These are phyloP conservation scores for Pleurotus eryngii DNA, from an alignment of 768 basidiomycete genomes.

Conservation along the genomic window DNA sequence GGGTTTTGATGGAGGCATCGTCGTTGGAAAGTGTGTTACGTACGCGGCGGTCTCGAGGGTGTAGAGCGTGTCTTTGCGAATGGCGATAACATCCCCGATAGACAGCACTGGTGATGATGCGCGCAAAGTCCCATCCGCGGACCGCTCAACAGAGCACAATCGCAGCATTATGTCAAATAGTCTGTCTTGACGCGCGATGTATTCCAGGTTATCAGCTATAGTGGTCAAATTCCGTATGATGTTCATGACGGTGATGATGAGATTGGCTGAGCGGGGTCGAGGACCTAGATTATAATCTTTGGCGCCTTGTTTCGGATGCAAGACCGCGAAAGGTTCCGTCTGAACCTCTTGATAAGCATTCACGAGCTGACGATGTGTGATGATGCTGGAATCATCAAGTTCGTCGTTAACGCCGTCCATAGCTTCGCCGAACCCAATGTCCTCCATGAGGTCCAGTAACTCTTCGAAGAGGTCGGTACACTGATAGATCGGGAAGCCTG, in stretches of 20 bases:
- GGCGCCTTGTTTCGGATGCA: constrained; percentile 45
- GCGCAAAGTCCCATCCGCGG: constrained; percentile 27
- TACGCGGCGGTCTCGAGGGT: constrained; percentile 62
- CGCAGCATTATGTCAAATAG: constrained; percentile 67
- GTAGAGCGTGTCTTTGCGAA: constrained; percentile 76
- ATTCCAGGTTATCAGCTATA: constrained; percentile 64
- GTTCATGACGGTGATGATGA: constrained; percentile 68
- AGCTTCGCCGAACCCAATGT: constrained; percentile 63
- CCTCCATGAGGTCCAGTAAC: constrained; percentile 81
- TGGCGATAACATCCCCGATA: constrained; percentile 62
- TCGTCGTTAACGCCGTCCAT: constrained; percentile 24
- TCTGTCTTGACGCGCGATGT: constrained; percentile 62
- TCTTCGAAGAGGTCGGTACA: constrained; percentile 85
- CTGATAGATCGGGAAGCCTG: constrained; percentile 73
- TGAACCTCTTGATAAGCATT: constrained; percentile 56
- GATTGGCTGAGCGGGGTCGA: constrained; percentile 63
- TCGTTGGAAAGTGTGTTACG: constrained; percentile 44
- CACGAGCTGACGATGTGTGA: constrained; percentile 66
- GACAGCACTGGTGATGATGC: constrained; percentile 61
- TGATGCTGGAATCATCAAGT: constrained; percentile 33
- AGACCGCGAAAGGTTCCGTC: constrained; percentile 55
- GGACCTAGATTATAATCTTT: constrained; percentile 52
- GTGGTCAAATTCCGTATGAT: constrained; percentile 87
- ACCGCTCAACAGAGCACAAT: constrained; percentile 50
- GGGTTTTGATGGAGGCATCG: constrained; percentile 35